Conservation (phyloP, 306 rosid species). For the Lathyrus tuberosus region DNA sequence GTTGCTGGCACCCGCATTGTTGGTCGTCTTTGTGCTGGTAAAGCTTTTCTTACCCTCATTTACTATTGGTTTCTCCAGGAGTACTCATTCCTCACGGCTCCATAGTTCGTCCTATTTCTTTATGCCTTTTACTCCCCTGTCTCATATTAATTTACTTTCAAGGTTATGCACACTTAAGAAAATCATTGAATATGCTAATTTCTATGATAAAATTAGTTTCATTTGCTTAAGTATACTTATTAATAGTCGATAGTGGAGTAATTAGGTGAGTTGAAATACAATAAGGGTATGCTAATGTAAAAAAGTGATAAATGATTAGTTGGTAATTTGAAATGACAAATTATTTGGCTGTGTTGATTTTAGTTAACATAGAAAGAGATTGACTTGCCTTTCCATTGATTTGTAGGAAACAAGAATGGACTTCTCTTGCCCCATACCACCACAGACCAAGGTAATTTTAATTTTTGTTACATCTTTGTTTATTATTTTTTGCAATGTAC, state of each 20-base stretch:
- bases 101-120: not conserved
- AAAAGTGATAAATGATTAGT: not conserved
- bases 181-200: not conserved
- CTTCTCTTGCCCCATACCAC: slow-evolving; percentile 93
- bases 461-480: slow-evolving; percentile 10
- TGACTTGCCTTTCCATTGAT: not conserved
- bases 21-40: slow-evolving; percentile 97
- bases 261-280: not conserved
- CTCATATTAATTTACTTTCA: not conserved
- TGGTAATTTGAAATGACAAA: not conserved
- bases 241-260: not conserved
- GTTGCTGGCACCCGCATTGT: slow-evolving; percentile 83
- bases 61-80: not conserved
- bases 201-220: not conserved
- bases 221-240: not conserved
- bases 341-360: not conserved
- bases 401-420: slow-evolving; percentile 90
- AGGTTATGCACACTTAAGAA: not conserved
- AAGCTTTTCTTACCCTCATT: not conserved
- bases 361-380: not conserved
- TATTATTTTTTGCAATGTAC: slow-evolving; percentile 1
- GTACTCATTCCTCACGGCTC: slow-evolving; percentile 10
- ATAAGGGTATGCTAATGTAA: not conserved
- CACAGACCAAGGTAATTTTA: slow-evolving; percentile 81
- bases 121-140: not conserved